Evolutionary conservation across 2,329 filamentous ascomycete species (phyloP).

Genomic region (Ophiognomonia clavigignenti-juglandacearum): DNA sequence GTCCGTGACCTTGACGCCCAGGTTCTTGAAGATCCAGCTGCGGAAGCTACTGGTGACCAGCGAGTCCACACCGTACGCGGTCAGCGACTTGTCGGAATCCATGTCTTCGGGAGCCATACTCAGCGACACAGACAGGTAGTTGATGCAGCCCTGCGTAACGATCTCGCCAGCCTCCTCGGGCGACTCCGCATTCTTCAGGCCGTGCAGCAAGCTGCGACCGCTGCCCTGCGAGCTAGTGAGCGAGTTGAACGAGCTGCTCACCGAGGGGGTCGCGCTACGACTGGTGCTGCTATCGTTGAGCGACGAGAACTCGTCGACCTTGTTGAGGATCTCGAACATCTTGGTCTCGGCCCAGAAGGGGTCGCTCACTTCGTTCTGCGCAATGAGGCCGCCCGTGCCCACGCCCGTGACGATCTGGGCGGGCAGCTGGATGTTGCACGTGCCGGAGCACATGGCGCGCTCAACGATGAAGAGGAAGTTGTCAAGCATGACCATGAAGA

Average conservation of each 20-base stretch:
- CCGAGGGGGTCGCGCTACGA: conserved; percentile 4
- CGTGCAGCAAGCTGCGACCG: conserved; percentile 28
- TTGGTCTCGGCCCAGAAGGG: conserved; percentile 50
- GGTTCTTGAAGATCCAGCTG: conserved; percentile 45
- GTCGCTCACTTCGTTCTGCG: conserved; percentile 46
- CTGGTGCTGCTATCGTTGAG: no score
- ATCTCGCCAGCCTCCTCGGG: conserved; percentile 37
- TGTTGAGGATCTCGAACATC: conserved; percentile 43
- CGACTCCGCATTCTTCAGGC: conserved; percentile 33
- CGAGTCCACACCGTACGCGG: conserved; percentile 41
- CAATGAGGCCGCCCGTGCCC: conserved; percentile 48
- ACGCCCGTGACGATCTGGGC: conserved; percentile 47
- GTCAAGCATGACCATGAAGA: conserved; percentile 47
- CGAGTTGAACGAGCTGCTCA: neutral
- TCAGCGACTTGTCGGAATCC: conserved; percentile 37
- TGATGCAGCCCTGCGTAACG: conserved; percentile 38
- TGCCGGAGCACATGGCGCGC: conserved; percentile 35
- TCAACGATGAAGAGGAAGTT: conserved; percentile 45
- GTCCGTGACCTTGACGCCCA: conserved; percentile 34
- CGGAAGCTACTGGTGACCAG: conserved; percentile 45
- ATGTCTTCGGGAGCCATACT: conserved; percentile 45
- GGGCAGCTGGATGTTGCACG: conserved; percentile 28
- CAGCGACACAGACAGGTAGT: conserved; percentile 43
- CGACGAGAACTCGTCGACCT: conserved; percentile 34
- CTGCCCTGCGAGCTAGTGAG: conserved; percentile 10